These are phyloP conservation scores for Penicillium ucsense DNA, from an alignment of 495 filamentous ascomycete genomes.

Conservation along the genomic window DNA sequence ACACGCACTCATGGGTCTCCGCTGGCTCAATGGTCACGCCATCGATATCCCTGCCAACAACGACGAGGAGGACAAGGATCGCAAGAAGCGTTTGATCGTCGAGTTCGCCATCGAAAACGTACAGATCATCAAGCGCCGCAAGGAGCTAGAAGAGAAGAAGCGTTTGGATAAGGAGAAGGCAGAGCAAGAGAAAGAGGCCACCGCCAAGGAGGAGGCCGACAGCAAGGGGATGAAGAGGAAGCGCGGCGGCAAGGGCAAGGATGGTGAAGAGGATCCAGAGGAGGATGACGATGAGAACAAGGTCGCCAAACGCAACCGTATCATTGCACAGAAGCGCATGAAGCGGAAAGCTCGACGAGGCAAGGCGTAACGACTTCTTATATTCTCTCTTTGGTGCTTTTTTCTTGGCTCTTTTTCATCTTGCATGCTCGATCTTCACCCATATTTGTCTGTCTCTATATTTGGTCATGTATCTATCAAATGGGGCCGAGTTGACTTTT, in stretches of 20 bases:
- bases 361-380: slow-evolving; percentile 17
- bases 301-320: slow-evolving; percentile 49
- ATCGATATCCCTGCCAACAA: slow-evolving; percentile 30
- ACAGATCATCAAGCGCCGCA: slow-evolving; percentile 74
- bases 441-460: not conserved
- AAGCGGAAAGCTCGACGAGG: slow-evolving; percentile 43
- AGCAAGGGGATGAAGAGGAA: slow-evolving; percentile 33
- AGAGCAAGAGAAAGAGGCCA: slow-evolving; percentile 13
- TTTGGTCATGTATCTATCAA: slow-evolving; percentile 8
- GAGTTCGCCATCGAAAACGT: slow-evolving; percentile 99
- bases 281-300: slow-evolving; percentile 39
- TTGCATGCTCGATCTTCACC: too few relatives aligned
- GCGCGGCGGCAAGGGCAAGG: slow-evolving; percentile 17
- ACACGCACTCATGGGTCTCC: slow-evolving; percentile 87
- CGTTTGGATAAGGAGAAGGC: slow-evolving; percentile 19
- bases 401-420: too few relatives aligned
- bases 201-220: slow-evolving; percentile 8
- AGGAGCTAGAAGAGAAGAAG: slow-evolving; percentile 58
- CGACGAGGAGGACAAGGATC: slow-evolving; percentile 40
- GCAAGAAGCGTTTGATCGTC: slow-evolving; percentile 74
- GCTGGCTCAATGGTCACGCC: slow-evolving; percentile 84
- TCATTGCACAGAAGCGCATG: slow-evolving; percentile 60
- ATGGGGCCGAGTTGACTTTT: slow-evolving; percentile 4
- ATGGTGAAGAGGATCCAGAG: slow-evolving; percentile 15
- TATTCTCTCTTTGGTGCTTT: too few relatives aligned